Percentiles rank a stretch among this genome's conserved stretches.
Evolutionary conservation across 1,284 basidiomycete genomes (phyloP).

Genomic region (Marasmius fiardii): DNA sequence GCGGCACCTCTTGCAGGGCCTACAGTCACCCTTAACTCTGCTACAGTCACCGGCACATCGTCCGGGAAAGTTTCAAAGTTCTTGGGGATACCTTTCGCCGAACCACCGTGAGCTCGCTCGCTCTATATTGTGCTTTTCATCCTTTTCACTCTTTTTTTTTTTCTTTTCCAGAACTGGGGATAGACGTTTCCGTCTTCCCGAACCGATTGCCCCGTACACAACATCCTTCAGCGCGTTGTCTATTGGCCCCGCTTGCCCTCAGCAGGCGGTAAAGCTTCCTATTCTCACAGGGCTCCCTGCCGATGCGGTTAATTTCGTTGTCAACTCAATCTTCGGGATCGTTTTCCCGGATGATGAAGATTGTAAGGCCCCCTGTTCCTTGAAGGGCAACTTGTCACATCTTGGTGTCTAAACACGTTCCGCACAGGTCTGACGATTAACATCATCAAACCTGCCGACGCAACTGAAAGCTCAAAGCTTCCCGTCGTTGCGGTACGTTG

Average conservation of each 20-base stretch:
- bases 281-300: constrained; percentile 29
- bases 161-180: constrained; percentile 19
- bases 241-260: constrained; percentile 48
- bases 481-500: constrained; percentile 52
- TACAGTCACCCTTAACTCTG: constrained; percentile 35
- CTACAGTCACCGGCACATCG: constrained; percentile 34
- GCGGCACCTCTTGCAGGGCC: constrained; percentile 25
- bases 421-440: constrained; percentile 17
- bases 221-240: constrained; percentile 34
- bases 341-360: constrained; percentile 42
- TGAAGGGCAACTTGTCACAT: background rate
- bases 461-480: constrained; percentile 35
- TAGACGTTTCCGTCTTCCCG: constrained; percentile 46
- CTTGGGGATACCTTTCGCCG: constrained; percentile 52
- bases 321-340: constrained; percentile 28
- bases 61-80: constrained; percentile 31
- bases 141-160: background rate
- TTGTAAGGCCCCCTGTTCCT: constrained; percentile 30
- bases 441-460: constrained; percentile 30
- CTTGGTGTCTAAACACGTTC: background rate
- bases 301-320: constrained; percentile 32
- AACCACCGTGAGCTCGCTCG: constrained; percentile 33
- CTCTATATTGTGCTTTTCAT: constrained; percentile 19
- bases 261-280: constrained; percentile 36
- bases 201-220: constrained; percentile 38